These are phyloP conservation scores for Aspergillus sp. DNA, from an alignment of 2,329 filamentous ascomycete species.

Conservation along the genomic window DNA sequence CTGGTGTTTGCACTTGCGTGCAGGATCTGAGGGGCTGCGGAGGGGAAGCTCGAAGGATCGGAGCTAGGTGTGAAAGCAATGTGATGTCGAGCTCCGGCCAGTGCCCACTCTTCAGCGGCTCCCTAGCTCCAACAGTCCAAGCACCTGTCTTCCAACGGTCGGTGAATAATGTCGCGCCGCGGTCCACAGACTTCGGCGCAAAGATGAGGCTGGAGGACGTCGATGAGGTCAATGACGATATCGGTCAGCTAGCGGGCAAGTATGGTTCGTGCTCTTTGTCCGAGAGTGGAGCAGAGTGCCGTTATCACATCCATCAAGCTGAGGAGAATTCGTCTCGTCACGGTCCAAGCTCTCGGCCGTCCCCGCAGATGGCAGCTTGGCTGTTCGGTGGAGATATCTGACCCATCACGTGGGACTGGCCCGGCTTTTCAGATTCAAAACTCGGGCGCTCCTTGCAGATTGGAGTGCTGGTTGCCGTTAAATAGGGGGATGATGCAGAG, in stretches of 20 bases:
- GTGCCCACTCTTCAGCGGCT: not conserved
- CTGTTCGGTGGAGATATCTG: not conserved
- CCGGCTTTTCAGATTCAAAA: not conserved
- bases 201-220: not conserved
- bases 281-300: slow-evolving; percentile 1
- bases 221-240: not conserved
- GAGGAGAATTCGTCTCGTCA: not conserved
- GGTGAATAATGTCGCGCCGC: not conserved
- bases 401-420: not conserved
- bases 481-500: not conserved
- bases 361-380: not conserved
- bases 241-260: not conserved
- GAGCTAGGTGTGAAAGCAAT: not conserved
- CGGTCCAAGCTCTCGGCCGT: not conserved
- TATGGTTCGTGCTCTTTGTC: not conserved
- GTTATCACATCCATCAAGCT: slow-evolving; percentile 3
- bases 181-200: not conserved
- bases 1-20: not conserved
- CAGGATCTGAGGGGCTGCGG: not conserved
- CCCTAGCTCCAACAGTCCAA: not conserved
- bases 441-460: not conserved
- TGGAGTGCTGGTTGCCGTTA: not conserved
- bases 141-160: not conserved
- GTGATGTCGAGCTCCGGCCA: not conserved
- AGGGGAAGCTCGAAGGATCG: not conserved